Conservation (phyloP, 257 asterid species). For the Solanum corneliomulleri region DNA sequence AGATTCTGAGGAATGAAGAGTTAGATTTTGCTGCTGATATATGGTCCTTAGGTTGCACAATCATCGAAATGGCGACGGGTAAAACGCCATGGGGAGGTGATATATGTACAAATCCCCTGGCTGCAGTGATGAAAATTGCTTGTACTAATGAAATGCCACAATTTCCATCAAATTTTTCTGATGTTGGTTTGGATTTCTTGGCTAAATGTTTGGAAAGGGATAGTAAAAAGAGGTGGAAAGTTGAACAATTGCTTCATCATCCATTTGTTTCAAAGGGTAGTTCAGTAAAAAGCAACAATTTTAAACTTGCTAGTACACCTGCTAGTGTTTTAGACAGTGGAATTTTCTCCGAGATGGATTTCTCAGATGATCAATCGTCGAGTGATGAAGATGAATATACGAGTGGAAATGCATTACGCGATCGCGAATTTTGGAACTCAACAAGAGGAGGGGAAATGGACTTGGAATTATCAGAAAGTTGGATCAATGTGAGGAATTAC, state of each 20-base stretch:
- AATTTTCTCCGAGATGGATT: slow-evolving; percentile 4
- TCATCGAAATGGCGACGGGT: slow-evolving; percentile 63
- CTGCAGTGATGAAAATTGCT: slow-evolving; percentile 26
- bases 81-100: slow-evolving; percentile 33
- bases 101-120: slow-evolving; percentile 17
- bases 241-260: slow-evolving; percentile 26
- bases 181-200: slow-evolving; percentile 41
- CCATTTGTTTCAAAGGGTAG: slow-evolving; percentile 16
- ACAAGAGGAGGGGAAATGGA: background rate
- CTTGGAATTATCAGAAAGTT: slow-evolving; percentile 20
- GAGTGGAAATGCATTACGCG: slow-evolving; percentile 2
- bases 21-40: slow-evolving; percentile 31
- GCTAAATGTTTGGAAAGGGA: slow-evolving; percentile 35
- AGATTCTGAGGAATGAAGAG: slow-evolving; percentile 26
- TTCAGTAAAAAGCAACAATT: background rate
- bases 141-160: slow-evolving; percentile 26
- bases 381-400: background rate
- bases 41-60: slow-evolving; percentile 62
- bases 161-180: slow-evolving; percentile 30
- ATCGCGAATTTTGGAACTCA: background rate
- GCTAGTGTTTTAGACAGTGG: slow-evolving; percentile 31
- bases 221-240: slow-evolving; percentile 30
- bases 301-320: slow-evolving; percentile 18
- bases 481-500: slow-evolving; percentile 40
- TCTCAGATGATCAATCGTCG: slow-evolving; percentile 6